Percentiles rank a stretch among this genome's conserved stretches.
Evolutionary conservation across 73 alveolate genomes (phyloP).

Genomic region (Durusdinium trenchii): DNA sequence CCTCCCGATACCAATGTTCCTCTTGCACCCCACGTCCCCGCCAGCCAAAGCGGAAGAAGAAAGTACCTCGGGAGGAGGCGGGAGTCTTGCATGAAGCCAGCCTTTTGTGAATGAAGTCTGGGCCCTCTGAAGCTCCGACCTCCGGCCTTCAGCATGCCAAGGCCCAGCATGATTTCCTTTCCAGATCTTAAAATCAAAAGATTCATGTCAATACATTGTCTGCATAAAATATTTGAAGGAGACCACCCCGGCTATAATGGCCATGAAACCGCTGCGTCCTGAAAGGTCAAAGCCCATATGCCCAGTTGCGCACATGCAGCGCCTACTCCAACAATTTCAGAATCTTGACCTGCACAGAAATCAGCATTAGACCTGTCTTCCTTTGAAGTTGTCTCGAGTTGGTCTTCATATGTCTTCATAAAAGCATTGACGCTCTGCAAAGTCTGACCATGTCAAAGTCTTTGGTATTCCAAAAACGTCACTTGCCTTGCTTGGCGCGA

Average conservation of each 20-base stretch:
- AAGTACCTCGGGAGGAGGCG: constrained; percentile 11
- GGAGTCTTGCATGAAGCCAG: neutral
- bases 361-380: neutral
- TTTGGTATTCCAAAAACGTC: neutral
- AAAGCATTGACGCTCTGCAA: neutral
- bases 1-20: constrained; percentile 94
- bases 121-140: neutral
- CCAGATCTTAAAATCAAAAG: neutral
- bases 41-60: constrained; percentile 95
- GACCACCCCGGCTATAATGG: too few relatives aligned
- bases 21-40: constrained; percentile 90
- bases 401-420: too few relatives aligned
- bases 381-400: too few relatives aligned
- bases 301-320: constrained; percentile 88
- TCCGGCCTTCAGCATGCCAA: constrained; percentile 86
- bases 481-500: constrained; percentile 30
- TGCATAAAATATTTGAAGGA: neutral
- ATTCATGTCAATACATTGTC: neutral
- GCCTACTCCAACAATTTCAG: constrained; percentile 71
- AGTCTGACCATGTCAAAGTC: neutral
- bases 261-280: too few relatives aligned
- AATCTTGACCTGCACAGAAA: neutral
- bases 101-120: neutral
- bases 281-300: constrained; percentile 91
- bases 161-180: constrained; percentile 80